Conservation (phyloP, 140 eudicot species). For the Bidens hawaiensis region DNA sequence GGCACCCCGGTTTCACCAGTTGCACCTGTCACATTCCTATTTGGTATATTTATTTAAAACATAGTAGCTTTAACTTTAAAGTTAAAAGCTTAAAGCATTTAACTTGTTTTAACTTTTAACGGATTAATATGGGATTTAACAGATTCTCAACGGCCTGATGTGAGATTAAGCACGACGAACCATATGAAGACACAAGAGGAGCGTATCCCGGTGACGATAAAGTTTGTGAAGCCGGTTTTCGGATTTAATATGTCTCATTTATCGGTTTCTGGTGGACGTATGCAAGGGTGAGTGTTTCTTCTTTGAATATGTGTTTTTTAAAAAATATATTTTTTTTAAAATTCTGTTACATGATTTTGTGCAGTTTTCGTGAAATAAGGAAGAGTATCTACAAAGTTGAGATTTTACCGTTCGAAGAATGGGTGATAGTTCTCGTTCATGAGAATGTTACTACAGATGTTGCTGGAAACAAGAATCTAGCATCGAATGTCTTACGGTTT, state of each 20-base stretch:
- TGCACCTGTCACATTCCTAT: conserved; percentile 81
- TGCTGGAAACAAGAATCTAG: conserved; percentile 72
- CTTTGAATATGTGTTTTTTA: too few relatives aligned
- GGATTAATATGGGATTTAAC: neutral
- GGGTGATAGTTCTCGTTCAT: conserved; percentile 47
- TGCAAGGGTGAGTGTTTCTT: conserved; percentile 47
- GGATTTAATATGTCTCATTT: conserved; percentile 72
- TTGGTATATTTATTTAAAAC: conserved; percentile 38
- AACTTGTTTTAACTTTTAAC: neutral
- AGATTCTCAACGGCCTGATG: conserved; percentile 82
- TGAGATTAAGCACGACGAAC: conserved; percentile 68
- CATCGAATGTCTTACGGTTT: conserved; percentile 67
- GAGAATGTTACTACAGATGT: conserved; percentile 78
- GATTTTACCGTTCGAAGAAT: conserved; percentile 41
- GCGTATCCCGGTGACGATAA: conserved; percentile 51
- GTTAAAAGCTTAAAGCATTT: conserved; percentile 4
- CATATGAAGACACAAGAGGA: conserved; percentile 64
- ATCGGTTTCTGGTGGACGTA: conserved; percentile 60
- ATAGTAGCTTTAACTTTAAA: conserved; percentile 4
- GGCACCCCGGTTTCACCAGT: conserved; percentile 79
- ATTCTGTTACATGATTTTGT: conserved; percentile 1
- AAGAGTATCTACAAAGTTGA: conserved; percentile 44
- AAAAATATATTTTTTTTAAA: neutral
- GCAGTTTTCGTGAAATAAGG: conserved; percentile 64
- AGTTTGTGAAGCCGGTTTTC: conserved; percentile 87